These are phyloP conservation scores for Striga asiatica DNA, from an alignment of 257 asterid species.

Conservation along the genomic window DNA sequence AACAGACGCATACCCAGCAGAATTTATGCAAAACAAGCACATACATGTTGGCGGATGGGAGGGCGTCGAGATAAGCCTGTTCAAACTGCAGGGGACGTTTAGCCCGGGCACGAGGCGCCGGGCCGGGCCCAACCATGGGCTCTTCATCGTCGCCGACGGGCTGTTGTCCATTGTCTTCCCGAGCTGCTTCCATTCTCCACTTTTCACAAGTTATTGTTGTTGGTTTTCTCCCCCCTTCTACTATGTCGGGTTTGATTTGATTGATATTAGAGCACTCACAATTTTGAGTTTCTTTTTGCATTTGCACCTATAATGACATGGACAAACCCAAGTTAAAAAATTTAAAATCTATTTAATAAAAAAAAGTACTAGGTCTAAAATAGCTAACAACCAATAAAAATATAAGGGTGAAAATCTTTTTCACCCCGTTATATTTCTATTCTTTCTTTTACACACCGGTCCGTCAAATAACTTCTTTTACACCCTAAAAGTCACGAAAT, in stretches of 20 bases:
- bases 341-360: too few relatives aligned
- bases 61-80: slow-evolving; percentile 77
- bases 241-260: slow-evolving; percentile 5
- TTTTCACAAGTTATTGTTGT: not conserved
- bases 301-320: too few relatives aligned
- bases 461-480: too few relatives aligned
- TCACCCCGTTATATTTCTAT: too few relatives aligned
- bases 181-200: slow-evolving; percentile 33
- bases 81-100: slow-evolving; percentile 94
- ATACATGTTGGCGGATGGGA: slow-evolving; percentile 91
- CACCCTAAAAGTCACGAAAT: too few relatives aligned
- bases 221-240: not conserved
- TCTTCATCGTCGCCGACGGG: slow-evolving; percentile 34
- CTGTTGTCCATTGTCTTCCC: slow-evolving; percentile 26
- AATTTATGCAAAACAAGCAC: slow-evolving; percentile 2
- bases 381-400: too few relatives aligned
- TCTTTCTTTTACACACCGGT: too few relatives aligned
- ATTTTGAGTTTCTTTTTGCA: too few relatives aligned
- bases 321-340: too few relatives aligned
- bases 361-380: too few relatives aligned
- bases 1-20: not conserved
- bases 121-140: slow-evolving; percentile 65
- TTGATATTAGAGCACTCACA: too few relatives aligned
- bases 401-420: too few relatives aligned
- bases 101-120: slow-evolving; percentile 52